These are phyloP conservation scores for Stagonosporopsis vannaccii DNA, from an alignment of 2,329 filamentous ascomycete species.

Conservation along the genomic window DNA sequence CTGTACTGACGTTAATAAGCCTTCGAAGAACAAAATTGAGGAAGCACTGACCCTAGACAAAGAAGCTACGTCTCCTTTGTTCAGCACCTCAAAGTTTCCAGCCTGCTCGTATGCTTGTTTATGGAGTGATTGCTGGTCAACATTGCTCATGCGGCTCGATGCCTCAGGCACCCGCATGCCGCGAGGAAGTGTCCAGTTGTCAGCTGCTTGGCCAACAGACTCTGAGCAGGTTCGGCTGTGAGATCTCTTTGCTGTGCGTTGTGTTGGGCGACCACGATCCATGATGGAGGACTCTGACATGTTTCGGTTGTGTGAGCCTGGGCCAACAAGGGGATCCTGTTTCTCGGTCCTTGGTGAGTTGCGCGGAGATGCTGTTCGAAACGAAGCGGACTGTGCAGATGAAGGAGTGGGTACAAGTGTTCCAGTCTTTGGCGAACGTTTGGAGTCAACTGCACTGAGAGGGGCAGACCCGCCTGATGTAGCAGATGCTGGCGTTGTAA, in stretches of 20 bases:
- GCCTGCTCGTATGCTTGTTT: conserved; percentile 51
- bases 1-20: conserved; percentile 49
- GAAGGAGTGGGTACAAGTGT: conserved; percentile 39
- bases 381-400: conserved; percentile 42
- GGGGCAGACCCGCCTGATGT: conserved; percentile 36
- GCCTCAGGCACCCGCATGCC: conserved; percentile 49
- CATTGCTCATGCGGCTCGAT: conserved; percentile 40
- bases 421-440: conserved; percentile 43
- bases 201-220: conserved; percentile 34
- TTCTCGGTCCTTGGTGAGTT: conserved; percentile 43
- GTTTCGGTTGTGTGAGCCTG: conserved; percentile 41
- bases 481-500: conserved; percentile 39
- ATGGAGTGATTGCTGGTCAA: conserved; percentile 47
- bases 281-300: conserved; percentile 49
- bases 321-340: conserved; percentile 32
- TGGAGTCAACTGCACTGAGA: conserved; percentile 36
- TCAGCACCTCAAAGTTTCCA: conserved; percentile 51
- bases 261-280: conserved; percentile 48
- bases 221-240: conserved; percentile 46
- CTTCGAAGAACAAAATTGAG: neutral
- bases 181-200: conserved; percentile 47
- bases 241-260: conserved; percentile 42
- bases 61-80: conserved; percentile 50
- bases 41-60: conserved; percentile 65
- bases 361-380: conserved; percentile 43